Percentiles rank a stretch among this genome's conserved stretches.
phyloP scores from a whole-genome alignment of 306 rosid species.

The Quercus robur region DNA sequence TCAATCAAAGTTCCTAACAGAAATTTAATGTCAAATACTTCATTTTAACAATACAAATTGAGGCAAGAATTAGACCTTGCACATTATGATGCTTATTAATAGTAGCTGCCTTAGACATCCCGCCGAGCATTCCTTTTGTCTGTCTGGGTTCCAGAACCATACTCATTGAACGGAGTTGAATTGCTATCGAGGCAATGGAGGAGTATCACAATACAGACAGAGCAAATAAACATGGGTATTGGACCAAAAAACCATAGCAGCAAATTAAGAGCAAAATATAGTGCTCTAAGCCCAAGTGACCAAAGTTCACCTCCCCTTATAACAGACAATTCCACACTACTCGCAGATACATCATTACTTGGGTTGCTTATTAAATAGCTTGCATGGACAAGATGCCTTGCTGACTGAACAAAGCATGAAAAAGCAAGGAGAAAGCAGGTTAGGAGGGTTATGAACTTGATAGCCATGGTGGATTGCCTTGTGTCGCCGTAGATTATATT shows the following conservation, averaged over 20 bases:
- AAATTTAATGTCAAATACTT: too few relatives aligned
- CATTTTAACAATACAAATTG: background rate
- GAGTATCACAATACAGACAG: slow-evolving; percentile 39
- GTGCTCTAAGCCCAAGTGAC: slow-evolving; percentile 74
- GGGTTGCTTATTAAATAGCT: slow-evolving; percentile 68
- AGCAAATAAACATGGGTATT: slow-evolving; percentile 69
- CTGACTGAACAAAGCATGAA: slow-evolving; percentile 64
- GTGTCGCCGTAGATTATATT: slow-evolving; percentile 58
- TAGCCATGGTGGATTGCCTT: slow-evolving; percentile 30
- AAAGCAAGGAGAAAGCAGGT: slow-evolving; percentile 72
- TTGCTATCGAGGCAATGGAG: slow-evolving; percentile 55
- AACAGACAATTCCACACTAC: slow-evolving; percentile 53
- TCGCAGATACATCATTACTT: slow-evolving; percentile 35
- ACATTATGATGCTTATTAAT: background rate
- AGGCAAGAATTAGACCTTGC: background rate
- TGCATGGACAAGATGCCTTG: slow-evolving; percentile 75
- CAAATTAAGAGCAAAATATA: slow-evolving; percentile 65
- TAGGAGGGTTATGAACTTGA: slow-evolving; percentile 63
- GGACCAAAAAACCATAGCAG: slow-evolving; percentile 89
- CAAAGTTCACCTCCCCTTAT: slow-evolving; percentile 78
- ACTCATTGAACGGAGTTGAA: slow-evolving; percentile 41
- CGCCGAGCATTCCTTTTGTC: slow-evolving; percentile 5
- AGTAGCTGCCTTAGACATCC: background rate
- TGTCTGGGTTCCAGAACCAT: background rate
- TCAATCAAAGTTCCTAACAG: background rate